These are phyloP conservation scores for Fusarium sp. DNA, from an alignment of 2,329 filamentous ascomycete genomes.

Conservation along the genomic window DNA sequence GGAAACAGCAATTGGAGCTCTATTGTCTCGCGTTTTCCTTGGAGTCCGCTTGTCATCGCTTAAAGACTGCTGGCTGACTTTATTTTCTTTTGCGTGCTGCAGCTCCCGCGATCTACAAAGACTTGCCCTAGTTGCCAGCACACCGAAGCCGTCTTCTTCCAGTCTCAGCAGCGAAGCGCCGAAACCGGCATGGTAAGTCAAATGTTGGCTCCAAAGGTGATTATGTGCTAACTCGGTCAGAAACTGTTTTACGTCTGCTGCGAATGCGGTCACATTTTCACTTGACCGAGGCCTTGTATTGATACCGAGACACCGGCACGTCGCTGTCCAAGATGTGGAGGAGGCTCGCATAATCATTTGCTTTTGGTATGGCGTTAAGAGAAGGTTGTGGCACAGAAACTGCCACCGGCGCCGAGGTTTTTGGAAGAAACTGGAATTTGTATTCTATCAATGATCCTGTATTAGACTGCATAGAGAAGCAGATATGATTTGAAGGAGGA, in stretches of 20 bases:
- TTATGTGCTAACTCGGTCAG: constrained; percentile 53
- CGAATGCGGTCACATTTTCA: constrained; percentile 88
- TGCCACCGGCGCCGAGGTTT: constrained; percentile 24
- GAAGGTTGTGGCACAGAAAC: constrained; percentile 20
- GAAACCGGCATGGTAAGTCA: constrained; percentile 95
- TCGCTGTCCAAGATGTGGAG: constrained; percentile 29
- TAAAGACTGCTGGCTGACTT: constrained; percentile 55
- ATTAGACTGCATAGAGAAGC: constrained; percentile 13
- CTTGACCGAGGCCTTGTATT: constrained; percentile 51
- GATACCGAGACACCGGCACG: constrained; percentile 36
- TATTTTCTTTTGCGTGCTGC: constrained; percentile 52
- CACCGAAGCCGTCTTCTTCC: constrained; percentile 96
- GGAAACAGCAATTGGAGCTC: constrained; percentile 41
- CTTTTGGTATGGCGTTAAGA: constrained; percentile 39
- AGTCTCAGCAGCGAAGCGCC: constrained; percentile 95
- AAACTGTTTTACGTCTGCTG: constrained; percentile 96
- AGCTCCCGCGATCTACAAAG: constrained; percentile 92
- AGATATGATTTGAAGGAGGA: constrained; percentile 14
- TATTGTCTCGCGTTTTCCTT: constrained; percentile 41
- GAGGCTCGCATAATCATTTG: constrained; percentile 33
- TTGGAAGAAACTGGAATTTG: constrained; percentile 25
- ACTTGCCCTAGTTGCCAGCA: constrained; percentile 85
- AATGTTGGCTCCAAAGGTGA: neutral
- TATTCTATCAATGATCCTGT: constrained; percentile 32
- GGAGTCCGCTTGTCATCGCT: constrained; percentile 44